Percentiles rank a stretch among this genome's conserved stretches.
phyloP scores from a whole-genome alignment of 225 moss, liverwort and hornwort species.

The Polytrichum formosum region DNA sequence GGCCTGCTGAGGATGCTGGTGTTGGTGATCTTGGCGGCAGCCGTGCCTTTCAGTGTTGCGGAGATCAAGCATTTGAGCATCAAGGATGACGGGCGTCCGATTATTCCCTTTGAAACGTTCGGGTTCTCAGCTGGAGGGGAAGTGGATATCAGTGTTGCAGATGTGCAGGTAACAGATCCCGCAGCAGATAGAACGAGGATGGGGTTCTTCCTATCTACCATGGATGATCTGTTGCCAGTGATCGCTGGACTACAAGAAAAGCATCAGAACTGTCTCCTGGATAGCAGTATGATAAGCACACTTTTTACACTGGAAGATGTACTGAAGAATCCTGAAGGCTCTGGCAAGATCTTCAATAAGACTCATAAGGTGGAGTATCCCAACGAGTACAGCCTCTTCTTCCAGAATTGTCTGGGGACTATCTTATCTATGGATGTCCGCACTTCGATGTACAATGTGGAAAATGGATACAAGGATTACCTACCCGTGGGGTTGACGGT shows the following conservation, averaged over 20 bases:
- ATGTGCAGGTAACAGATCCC: conserved; percentile 12
- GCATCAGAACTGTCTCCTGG: conserved; percentile 29
- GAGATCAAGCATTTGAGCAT: conserved; percentile 55
- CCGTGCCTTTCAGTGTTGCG: conserved; percentile 14
- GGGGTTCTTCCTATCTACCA: conserved; percentile 53
- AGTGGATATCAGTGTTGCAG: conserved; percentile 34
- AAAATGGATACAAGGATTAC: conserved; percentile 30
- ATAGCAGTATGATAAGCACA: conserved; percentile 18
- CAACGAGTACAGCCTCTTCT: conserved; percentile 52
- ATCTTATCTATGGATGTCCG: conserved; percentile 50
- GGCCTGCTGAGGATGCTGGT: background rate
- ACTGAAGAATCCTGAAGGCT: background rate
- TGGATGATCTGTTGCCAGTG: conserved; percentile 32
- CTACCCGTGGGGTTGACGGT: conserved; percentile 56
- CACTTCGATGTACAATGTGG: conserved; percentile 59
- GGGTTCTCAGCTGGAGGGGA: conserved; percentile 40
- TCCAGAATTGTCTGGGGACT: conserved; percentile 38
- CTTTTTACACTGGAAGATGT: conserved; percentile 38
- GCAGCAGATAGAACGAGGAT: background rate
- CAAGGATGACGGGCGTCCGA: conserved; percentile 31
- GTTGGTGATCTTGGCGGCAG: conserved; percentile 1
- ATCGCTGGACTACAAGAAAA: conserved; percentile 17
- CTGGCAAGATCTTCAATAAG: background rate
- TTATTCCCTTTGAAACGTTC: conserved; percentile 51
- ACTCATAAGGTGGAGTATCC: conserved; percentile 13